Base-by-base conservation (phyloP, 2,329 filamentous ascomycete species). In the Chaetothyriales sp. region DNA sequence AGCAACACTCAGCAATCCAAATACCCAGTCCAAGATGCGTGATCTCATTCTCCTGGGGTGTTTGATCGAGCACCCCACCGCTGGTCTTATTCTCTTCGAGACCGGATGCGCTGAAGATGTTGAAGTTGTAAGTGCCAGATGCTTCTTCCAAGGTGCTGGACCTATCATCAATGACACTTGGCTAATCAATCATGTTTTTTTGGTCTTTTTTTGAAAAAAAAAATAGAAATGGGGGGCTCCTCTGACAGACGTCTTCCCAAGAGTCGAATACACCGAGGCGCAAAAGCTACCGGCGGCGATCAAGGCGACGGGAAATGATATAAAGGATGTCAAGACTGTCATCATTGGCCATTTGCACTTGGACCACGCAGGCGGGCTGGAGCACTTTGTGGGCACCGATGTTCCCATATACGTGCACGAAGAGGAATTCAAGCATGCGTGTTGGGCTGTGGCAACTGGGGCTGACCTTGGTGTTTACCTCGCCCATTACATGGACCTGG, bases 381-480 rank as follows among this genome's bases (percentile, higher is more conserved):
- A 73, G 46, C 64, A 72, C 49, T 74, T 74, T 45, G 42, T 65
- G 2, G 62, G 63, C 42, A 70, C 64, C 4, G 65, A 68, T 26
- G 61, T 73, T 5, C 68, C 69, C 4, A 71, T 73, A 48, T 72
- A 68, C 53, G 68, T 72, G 2, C 71, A 74, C 52, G 71, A 74
- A 54, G 65, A 68, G 50, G 71, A 73, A 49, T 65, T 73, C 57
- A 66, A 70, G 48, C 65, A 69, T 36, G 70, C 70, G 1, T 71
- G 66, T 53, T 73, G 68, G 66, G 66, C 66, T 2, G 64, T 68
- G 3, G 70, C 63, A 3, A 72, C 70, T 0, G 63, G 64, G 0
- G 63, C 67, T 1, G 68, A 71, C 58, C 55, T 59, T 1, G 68
- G 68, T 3, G 63, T 69, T 12, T 71, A 71, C 45, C 53, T 70